These are phyloP conservation scores for Daldinia loculata DNA, from an alignment of 495 filamentous ascomycete genomes.

Conservation along the genomic window DNA sequence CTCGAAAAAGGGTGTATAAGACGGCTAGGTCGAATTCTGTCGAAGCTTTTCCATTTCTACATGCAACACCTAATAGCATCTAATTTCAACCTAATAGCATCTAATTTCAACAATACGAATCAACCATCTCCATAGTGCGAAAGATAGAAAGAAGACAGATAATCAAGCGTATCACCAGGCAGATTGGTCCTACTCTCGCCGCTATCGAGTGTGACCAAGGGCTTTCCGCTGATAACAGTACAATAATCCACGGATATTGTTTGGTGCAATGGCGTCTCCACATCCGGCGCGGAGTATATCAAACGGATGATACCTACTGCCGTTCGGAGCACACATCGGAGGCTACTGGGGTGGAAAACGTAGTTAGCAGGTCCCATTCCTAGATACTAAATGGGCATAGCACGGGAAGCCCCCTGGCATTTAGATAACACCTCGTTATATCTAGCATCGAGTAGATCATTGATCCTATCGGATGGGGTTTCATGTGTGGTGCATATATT, in stretches of 20 bases:
- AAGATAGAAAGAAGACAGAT: not conserved
- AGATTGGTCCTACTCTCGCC: conserved; percentile 58
- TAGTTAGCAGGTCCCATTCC: not conserved
- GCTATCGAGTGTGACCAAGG: conserved; percentile 60
- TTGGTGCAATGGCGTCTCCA: conserved; percentile 61
- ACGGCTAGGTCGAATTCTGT: not conserved
- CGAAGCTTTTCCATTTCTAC: not conserved
- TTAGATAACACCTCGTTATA: not conserved
- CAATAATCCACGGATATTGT: conserved; percentile 69
- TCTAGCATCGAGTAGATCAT: not conserved
- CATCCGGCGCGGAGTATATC: conserved; percentile 65
- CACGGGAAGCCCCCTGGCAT: not conserved
- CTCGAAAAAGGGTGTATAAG: not conserved
- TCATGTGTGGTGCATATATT: not conserved
- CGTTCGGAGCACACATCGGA: conserved; percentile 30
- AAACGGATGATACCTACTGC: conserved; percentile 64
- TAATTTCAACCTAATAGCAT: not conserved
- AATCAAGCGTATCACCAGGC: conserved; percentile 51
- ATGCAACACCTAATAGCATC: not conserved
- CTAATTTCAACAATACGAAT: not conserved
- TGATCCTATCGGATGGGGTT: not conserved
- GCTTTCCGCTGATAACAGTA: conserved; percentile 65
- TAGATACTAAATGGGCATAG: not conserved
- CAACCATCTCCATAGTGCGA: not conserved
- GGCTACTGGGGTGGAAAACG: not conserved